Percentiles rank a stretch among this genome's conserved stretches.
These are phyloP conservation scores for Didymella pinodella DNA, from an alignment of 2,329 filamentous ascomycete genomes.

Conservation along the genomic window DNA sequence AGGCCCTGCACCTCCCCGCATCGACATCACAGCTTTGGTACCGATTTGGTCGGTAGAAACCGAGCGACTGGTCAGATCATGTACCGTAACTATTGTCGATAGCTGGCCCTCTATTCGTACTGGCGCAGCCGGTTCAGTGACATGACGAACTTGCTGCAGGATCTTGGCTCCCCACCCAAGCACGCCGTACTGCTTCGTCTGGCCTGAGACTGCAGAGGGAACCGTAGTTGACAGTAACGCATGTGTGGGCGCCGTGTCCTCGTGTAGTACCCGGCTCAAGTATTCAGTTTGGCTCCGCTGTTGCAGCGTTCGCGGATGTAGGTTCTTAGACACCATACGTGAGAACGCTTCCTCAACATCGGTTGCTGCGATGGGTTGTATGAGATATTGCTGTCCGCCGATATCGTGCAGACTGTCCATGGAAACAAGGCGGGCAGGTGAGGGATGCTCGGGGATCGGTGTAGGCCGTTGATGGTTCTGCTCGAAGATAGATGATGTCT, in stretches of 20 bases:
- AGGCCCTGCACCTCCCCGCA: constrained; percentile 23
- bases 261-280: constrained; percentile 37
- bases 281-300: constrained; percentile 35
- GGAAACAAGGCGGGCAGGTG: background rate
- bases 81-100: background rate
- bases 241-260: constrained; percentile 14
- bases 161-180: constrained; percentile 17
- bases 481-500: constrained; percentile 17
- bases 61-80: background rate
- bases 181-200: constrained; percentile 17
- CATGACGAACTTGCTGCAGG: constrained; percentile 19
- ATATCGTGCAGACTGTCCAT: background rate
- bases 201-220: constrained; percentile 6
- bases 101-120: background rate
- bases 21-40: constrained; percentile 10
- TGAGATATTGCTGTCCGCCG: background rate
- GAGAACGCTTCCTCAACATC: constrained; percentile 14
- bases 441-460: background rate
- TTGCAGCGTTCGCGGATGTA: constrained; percentile 20
- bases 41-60: background rate
- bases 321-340: constrained; percentile 7
- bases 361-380: background rate
- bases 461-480: constrained; percentile 10
- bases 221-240: constrained; percentile 6
- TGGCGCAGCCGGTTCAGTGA: constrained; percentile 17